A percentile compares a stretch with the other conserved stretches of the same genome.
Conservation (phyloP, 345 rosid genomes). For the Melaleuca alternifolia region DNA sequence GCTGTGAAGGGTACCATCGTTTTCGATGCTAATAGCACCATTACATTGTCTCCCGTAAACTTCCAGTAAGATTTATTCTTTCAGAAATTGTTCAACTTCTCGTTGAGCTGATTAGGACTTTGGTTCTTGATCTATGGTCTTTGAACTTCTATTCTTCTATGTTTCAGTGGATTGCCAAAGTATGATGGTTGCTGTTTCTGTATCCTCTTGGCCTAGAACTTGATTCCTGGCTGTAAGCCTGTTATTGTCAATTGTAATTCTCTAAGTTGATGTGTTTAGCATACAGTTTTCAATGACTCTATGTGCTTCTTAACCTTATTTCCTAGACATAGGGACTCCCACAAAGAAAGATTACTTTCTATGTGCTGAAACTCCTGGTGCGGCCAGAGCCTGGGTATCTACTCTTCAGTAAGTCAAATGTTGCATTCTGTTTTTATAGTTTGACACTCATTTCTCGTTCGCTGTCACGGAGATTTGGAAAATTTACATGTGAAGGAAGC, state of each 20-base stretch:
- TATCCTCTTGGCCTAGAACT: conserved; percentile 39
- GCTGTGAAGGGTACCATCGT: conserved; percentile 66
- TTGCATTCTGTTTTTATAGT: neutral
- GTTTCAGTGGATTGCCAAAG: conserved; percentile 84
- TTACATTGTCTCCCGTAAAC: conserved; percentile 81
- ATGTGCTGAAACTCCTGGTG: conserved; percentile 95
- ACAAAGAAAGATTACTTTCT: conserved; percentile 91
- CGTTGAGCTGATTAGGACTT: neutral
- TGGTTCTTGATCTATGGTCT: conserved; percentile 1
- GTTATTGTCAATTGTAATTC: neutral
- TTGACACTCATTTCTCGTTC: neutral
- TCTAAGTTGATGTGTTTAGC: neutral
- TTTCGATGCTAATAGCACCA: conserved; percentile 88
- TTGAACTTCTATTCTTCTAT: conserved; percentile 7
- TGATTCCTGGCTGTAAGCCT: neutral
- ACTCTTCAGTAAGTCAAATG: conserved; percentile 72
- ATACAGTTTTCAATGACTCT: neutral
- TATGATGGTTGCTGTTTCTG: conserved; percentile 95
- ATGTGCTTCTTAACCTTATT: conserved; percentile 26
- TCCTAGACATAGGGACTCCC: conserved; percentile 91
- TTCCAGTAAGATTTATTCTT: conserved; percentile 58
- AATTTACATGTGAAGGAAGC: neutral
- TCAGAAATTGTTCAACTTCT: neutral
- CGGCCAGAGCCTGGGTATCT: conserved; percentile 96
- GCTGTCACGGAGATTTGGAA: neutral